Conservation (phyloP, 345 rosid species). For the Brassica cretica region DNA sequence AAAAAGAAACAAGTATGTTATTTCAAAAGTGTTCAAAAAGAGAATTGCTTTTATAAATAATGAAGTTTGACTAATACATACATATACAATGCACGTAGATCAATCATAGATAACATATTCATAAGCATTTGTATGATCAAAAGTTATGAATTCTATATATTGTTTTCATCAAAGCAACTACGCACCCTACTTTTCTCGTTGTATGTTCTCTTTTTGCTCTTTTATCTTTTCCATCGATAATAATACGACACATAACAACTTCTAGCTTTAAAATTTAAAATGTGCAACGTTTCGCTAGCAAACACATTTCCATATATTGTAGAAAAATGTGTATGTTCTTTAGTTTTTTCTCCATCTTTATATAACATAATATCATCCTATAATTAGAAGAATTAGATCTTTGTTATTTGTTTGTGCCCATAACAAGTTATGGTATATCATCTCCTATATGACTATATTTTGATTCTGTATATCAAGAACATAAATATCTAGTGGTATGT, state of each 20-base stretch:
- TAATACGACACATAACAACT: conserved; percentile 39
- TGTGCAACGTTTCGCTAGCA: conserved; percentile 27
- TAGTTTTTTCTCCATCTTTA: conserved; percentile 27
- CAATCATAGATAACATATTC: conserved; percentile 27
- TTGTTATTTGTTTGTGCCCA: conserved; percentile 13
- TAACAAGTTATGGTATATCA: conserved; percentile 1
- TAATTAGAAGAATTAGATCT: neutral
- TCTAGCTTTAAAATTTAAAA: conserved; percentile 18
- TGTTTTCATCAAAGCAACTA: conserved; percentile 15
- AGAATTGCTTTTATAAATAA: conserved; percentile 24
- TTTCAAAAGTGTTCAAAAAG: conserved; percentile 28
- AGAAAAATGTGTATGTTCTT: conserved; percentile 14
- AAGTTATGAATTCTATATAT: neutral
- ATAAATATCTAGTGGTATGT: neutral
- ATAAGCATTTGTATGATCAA: conserved; percentile 17
- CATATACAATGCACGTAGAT: conserved; percentile 32
- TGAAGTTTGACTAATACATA: conserved; percentile 36
- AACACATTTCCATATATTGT: conserved; percentile 23
- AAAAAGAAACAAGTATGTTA: neutral
- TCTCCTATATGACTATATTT: neutral
- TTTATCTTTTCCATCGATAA: neutral
- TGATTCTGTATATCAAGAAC: neutral
- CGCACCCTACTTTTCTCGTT: conserved; percentile 29
- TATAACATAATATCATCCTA: conserved; percentile 4
- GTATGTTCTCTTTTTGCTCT: conserved; percentile 13